phyloP scores from a whole-genome alignment of 2,329 filamentous ascomycete genomes.

The Fusarium camptoceras region DNA sequence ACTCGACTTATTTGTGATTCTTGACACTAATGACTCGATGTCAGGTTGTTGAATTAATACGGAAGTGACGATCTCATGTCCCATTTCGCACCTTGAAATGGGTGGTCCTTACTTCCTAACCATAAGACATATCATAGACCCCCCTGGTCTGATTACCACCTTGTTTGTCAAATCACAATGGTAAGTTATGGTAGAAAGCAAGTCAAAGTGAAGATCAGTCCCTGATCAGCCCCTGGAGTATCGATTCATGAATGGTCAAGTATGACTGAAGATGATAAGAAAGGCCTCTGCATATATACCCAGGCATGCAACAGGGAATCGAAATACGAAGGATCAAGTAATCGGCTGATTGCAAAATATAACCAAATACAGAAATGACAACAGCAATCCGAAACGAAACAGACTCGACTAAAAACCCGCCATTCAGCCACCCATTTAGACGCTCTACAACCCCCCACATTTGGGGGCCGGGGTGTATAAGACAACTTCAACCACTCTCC shows the following conservation, averaged over 20 bases:
- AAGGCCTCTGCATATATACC: background rate
- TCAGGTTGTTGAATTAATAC: background rate
- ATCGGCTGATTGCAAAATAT: slow-evolving; percentile 1
- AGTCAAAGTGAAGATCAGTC: background rate
- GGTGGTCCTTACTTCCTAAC: background rate
- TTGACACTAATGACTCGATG: slow-evolving; percentile 4
- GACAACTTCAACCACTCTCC: background rate
- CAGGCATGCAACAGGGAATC: background rate
- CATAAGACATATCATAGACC: background rate
- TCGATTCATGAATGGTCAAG: background rate
- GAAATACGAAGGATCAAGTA: background rate
- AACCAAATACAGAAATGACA: slow-evolving; percentile 1
- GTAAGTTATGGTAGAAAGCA: background rate
- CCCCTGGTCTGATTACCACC: too few species aligned
- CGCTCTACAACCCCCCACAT: background rate
- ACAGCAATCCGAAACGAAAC: background rate
- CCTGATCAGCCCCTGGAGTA: background rate
- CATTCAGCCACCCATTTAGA: background rate
- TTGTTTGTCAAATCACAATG: too few species aligned
- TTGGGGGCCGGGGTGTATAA: background rate
- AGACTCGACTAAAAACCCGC: background rate
- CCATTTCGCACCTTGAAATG: too few species aligned
- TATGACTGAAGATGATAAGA: background rate
- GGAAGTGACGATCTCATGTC: too few species aligned
- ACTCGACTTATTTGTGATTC: background rate